Percentiles rank a stretch among this genome's conserved stretches.
These are phyloP conservation scores for Gossypium raimondii DNA, from an alignment of 345 rosid species.

Conservation along the genomic window DNA sequence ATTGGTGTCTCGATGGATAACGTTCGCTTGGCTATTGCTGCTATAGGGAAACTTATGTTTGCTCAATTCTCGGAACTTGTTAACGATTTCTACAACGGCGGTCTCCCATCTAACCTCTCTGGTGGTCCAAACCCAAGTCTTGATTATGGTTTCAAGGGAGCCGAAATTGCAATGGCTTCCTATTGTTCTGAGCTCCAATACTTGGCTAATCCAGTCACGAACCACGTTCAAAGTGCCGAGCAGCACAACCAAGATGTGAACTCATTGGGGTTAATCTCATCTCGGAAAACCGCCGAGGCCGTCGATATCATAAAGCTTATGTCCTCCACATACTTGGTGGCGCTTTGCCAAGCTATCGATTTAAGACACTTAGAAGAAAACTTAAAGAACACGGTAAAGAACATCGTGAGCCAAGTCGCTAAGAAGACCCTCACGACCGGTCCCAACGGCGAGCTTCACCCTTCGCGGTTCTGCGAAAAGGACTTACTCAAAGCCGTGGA, in stretches of 20 bases:
- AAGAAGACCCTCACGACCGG: slow-evolving; percentile 53
- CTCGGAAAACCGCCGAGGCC: slow-evolving; percentile 57
- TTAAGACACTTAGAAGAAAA: slow-evolving; percentile 64
- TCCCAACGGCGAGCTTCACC: slow-evolving; percentile 60
- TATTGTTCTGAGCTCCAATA: slow-evolving; percentile 55
- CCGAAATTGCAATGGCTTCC: slow-evolving; percentile 78
- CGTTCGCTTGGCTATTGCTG: slow-evolving; percentile 43
- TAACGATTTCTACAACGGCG: slow-evolving; percentile 76
- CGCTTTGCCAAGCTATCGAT: slow-evolving; percentile 57
- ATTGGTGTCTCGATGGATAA: slow-evolving; percentile 59
- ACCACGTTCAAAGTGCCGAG: slow-evolving; percentile 53
- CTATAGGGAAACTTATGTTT: slow-evolving; percentile 51
- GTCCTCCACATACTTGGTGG: slow-evolving; percentile 56
- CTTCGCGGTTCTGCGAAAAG: slow-evolving; percentile 66
- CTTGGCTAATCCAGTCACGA: slow-evolving; percentile 50
- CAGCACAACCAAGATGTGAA: slow-evolving; percentile 61
- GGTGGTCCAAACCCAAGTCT: slow-evolving; percentile 70
- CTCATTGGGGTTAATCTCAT: slow-evolving; percentile 53
- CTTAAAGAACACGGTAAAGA: slow-evolving; percentile 39
- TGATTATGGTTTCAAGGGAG: slow-evolving; percentile 75
- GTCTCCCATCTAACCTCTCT: slow-evolving; percentile 63
- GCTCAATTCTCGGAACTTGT: slow-evolving; percentile 67
- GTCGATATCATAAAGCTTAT: slow-evolving; percentile 46
- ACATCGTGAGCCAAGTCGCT: slow-evolving; percentile 43
- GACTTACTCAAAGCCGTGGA: slow-evolving; percentile 65